Conservation (phyloP, 1,284 basidiomycete genomes). For the Acaromyces ingoldii region DNA sequence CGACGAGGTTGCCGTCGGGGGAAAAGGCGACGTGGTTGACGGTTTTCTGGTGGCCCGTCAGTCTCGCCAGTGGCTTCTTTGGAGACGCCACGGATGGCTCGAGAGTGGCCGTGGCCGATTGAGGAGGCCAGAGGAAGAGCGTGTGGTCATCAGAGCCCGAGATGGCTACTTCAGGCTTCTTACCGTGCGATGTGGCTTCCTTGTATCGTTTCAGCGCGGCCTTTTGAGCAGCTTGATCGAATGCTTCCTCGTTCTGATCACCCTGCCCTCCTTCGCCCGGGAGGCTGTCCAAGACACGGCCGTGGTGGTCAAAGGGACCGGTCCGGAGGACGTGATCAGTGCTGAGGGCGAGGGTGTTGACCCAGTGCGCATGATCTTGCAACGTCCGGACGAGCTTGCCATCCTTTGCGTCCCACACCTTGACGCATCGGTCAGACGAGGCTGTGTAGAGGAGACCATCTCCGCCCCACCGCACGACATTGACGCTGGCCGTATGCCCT, state of each 20-base stretch:
- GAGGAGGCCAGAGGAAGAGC: conserved; percentile 53
- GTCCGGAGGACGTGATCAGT: conserved; percentile 93
- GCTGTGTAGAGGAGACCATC: conserved; percentile 68
- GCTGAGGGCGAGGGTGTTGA: conserved; percentile 89
- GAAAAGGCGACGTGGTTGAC: conserved; percentile 93
- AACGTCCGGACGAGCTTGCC: conserved; percentile 64
- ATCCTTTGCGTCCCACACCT: conserved; percentile 82
- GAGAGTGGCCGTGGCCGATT: conserved; percentile 60
- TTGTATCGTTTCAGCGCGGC: conserved; percentile 59
- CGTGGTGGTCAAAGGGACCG: conserved; percentile 84
- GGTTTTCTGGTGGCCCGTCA: conserved; percentile 93
- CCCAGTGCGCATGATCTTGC: conserved; percentile 97
- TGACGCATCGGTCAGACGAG: conserved; percentile 84
- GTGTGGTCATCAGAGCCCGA: conserved; percentile 87
- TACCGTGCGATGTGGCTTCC: conserved; percentile 65
- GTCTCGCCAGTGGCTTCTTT: conserved; percentile 77
- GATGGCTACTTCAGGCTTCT: conserved; percentile 56
- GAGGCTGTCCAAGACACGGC: too few relatives aligned
- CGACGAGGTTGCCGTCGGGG: conserved; percentile 86
- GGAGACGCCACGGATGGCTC: conserved; percentile 70
- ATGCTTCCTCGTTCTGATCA: conserved; percentile 56
- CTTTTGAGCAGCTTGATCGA: conserved; percentile 12
- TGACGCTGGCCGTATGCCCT: conserved; percentile 89
- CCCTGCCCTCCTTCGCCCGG: conserved; percentile 67
- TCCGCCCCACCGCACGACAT: conserved; percentile 89